phyloP scores from a whole-genome alignment of 2,329 filamentous ascomycete species.

The Byssochlamys sp. region DNA sequence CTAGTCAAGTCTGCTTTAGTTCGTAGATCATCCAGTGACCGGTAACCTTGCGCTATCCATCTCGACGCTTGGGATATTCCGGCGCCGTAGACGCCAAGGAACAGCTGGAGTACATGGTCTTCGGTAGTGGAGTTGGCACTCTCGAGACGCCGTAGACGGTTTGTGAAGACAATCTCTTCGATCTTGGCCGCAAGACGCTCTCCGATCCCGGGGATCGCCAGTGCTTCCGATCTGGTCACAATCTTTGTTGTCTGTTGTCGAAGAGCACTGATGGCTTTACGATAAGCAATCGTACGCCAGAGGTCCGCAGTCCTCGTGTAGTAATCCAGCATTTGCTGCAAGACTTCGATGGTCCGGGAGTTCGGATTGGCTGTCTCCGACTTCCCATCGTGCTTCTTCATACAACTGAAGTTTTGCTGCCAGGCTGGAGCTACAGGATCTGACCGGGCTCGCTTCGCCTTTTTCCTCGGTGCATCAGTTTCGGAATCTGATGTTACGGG shows the following conservation, averaged over 20 bases:
- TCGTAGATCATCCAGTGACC: conserved; percentile 62
- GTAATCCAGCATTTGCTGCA: conserved; percentile 69
- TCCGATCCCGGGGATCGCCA: conserved; percentile 59
- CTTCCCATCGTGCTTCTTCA: conserved; percentile 45
- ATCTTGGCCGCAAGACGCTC: conserved; percentile 69
- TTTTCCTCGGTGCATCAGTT: conserved; percentile 7
- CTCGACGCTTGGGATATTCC: conserved; percentile 59
- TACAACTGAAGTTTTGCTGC: conserved; percentile 47
- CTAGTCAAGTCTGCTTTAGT: conserved; percentile 53
- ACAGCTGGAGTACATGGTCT: conserved; percentile 57
- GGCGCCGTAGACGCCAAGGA: conserved; percentile 70
- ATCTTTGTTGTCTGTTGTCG: conserved; percentile 57
- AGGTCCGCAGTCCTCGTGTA: conserved; percentile 66
- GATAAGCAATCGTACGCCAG: conserved; percentile 68
- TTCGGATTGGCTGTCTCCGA: conserved; percentile 56
- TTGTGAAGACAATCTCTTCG: conserved; percentile 73
- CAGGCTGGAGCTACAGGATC: conserved; percentile 13
- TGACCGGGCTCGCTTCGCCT: conserved; percentile 3
- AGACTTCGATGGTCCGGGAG: conserved; percentile 60
- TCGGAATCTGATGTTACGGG: conserved; percentile 10
- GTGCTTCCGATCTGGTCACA: conserved; percentile 59
- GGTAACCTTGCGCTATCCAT: conserved; percentile 68
- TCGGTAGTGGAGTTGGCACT: conserved; percentile 57
- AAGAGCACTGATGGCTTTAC: conserved; percentile 65
- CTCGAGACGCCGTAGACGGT: conserved; percentile 62